phyloP scores from a whole-genome alignment of 176 grass and related monocot species.

The Puccinellia tenuiflora region DNA sequence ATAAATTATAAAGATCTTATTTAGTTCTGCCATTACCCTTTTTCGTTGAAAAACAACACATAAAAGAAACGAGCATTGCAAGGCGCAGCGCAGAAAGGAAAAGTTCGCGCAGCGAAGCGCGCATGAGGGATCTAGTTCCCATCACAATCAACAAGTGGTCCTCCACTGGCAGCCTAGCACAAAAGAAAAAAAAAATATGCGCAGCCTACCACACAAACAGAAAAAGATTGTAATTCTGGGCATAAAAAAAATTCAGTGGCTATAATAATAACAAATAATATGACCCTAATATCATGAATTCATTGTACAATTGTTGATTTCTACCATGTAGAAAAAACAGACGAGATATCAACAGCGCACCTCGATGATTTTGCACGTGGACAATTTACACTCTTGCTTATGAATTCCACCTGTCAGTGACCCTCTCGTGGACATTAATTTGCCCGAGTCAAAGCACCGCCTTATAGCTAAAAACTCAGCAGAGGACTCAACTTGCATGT shows the following conservation, averaged over 20 bases:
- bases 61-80: too few species aligned
- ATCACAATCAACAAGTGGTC: background rate
- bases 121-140: too few species aligned
- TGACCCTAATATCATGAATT: background rate
- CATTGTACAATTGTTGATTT: background rate
- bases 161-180: background rate
- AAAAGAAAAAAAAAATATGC: background rate
- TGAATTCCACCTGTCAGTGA: background rate
- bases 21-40: too few species aligned
- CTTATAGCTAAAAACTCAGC: background rate
- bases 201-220: background rate
- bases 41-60: too few species aligned
- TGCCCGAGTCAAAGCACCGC: background rate
- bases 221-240: background rate
- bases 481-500: background rate
- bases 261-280: background rate
- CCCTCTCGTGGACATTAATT: background rate
- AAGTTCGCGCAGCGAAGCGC: too few species aligned
- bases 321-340: background rate
- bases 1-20: too few species aligned
- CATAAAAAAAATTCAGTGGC: background rate
- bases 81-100: too few species aligned
- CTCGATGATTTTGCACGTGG: background rate
- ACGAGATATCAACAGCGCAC: background rate
- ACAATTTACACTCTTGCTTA: background rate